Evolutionary conservation across 164 flowering plant genomes (phyloP), one percentile per base, ranked within the genome.

Genomic region (Brasenia schreberi): DNA sequence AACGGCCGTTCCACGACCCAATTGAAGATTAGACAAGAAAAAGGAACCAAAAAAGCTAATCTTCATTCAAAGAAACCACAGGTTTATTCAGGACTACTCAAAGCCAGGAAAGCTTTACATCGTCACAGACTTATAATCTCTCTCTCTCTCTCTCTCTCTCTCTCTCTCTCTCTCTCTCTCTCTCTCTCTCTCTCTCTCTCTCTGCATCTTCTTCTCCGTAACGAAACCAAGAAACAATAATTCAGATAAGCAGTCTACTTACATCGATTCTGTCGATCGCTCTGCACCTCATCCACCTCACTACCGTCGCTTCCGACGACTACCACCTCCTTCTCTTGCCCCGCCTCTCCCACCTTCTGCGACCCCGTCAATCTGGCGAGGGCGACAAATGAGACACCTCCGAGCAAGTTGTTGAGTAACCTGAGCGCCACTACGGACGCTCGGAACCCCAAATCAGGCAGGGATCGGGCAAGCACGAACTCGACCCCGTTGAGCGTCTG

Each of bases 331-430:
- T 18, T 58, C 18, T 2, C 70, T 0, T 62, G 16, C 39, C 39
- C 39, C 39, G 4, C 39, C 66, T 64, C 75, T 4, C 64, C 86
- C 7, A 73, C 85, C 63, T 79, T 82, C 76, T 92, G 98, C 0
- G 96, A 84, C 4, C 98, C 98, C 0, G 98, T 93, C 76, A 90
- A 19, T 80, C 90, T 84, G 0, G 98, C 97, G 76, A 93, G 72
- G 7, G 84, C 53, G 58, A 90, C 98, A 67, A 93, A 93, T 0
- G 98, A 74, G 81, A 85, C 76, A 11, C 97, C 98, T 4, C 98
- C 98, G 39, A 93, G 81, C 17, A 93, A 80, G 72, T 93, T 93
- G 70, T 93, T 90, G 77, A 83, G 33, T 65, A 86, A 82, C 67
- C 97, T 78, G 76, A 93, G 74, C 16, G 77, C 82, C 65, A 90